Base-by-base conservation (phyloP, 192 early-diverging fungal genomes). In the Endogone sp. region DNA sequence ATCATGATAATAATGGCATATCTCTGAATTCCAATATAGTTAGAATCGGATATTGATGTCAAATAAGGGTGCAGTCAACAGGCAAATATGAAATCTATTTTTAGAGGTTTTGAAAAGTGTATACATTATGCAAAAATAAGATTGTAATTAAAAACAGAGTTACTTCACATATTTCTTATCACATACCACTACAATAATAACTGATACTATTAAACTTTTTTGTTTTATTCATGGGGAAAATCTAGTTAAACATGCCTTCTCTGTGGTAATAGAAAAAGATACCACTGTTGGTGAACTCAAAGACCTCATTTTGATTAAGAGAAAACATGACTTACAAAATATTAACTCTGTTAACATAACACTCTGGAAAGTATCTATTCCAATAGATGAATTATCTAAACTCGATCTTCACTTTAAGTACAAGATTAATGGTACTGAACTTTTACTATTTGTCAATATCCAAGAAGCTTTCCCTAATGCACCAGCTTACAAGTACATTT, bases 281-380 rank as follows among this genome's bases (percentile, higher is more conserved):
- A 16, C 60, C 21, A 71, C 74, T 4, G 26, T 72, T 29, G 22
- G 58, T 27, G 59, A 56, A 28, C 71, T 72, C 65, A 67, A 57
- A 64, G 29, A 70, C 16, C 31, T 56, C 20, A 62, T 67, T 56
- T 32, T 49, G 64, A 20, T 20, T 11, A 26, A 62, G 59, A 72
- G 22, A 9, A 28, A 10, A 25, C 32, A 30, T 31, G 23, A 31
- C 22, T 57, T 66, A 29, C 20, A 26, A 16, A 29, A 55, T 4
- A 56, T 62, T 20, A 37, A 1, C 32, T 55, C 58, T 62, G 20
- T 29, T 21, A 0, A 37, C 0, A 67, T 71, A n/a, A 62, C 60
- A 3, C 65, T 75, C 49, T 75, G 69, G 69, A 30, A 25, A 3
- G 74, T 75, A 28, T 66, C 49, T 31, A 66, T 75, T 44, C 13